Conservation (phyloP, 1,284 basidiomycete species). For the Flammula alnicola region DNA sequence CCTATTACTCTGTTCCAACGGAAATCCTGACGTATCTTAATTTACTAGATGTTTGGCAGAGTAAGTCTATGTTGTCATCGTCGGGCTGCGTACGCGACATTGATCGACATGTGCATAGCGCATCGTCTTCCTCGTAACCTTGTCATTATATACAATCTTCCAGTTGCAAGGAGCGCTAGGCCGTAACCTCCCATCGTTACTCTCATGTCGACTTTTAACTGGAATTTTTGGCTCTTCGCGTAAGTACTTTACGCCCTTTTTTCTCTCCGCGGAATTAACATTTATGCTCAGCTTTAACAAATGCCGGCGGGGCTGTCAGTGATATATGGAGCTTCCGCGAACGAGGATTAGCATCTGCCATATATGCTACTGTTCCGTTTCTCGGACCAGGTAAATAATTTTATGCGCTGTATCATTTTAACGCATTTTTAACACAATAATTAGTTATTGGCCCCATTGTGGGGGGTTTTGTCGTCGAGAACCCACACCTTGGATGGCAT, state of each 20-base stretch:
- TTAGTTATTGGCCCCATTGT: conserved; percentile 69
- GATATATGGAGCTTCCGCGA: conserved; percentile 66
- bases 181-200: conserved; percentile 60
- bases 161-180: conserved; percentile 69
- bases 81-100: too few species aligned
- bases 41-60: conserved; percentile 52
- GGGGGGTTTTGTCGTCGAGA: conserved; percentile 63
- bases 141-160: conserved; percentile 61
- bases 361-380: conserved; percentile 73
- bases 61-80: conserved; percentile 33
- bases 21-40: conserved; percentile 1
- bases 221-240: conserved; percentile 66
- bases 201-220: conserved; percentile 61
- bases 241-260: conserved; percentile 30
- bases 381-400: conserved; percentile 63
- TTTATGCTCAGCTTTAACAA: conserved; percentile 53
- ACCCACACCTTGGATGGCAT: conserved; percentile 58
- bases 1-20: conserved; percentile 4
- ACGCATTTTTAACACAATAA: not conserved
- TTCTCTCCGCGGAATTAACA: conserved; percentile 13
- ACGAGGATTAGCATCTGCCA: conserved; percentile 59
- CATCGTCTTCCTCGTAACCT: conserved; percentile 59
- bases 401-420: not conserved
- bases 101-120: conserved; percentile 37
- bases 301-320: conserved; percentile 62